Evolutionary conservation across 2,329 filamentous ascomycete genomes (phyloP), one percentile per base, ranked within the genome.

Genomic region (Fulvia fulva): DNA sequence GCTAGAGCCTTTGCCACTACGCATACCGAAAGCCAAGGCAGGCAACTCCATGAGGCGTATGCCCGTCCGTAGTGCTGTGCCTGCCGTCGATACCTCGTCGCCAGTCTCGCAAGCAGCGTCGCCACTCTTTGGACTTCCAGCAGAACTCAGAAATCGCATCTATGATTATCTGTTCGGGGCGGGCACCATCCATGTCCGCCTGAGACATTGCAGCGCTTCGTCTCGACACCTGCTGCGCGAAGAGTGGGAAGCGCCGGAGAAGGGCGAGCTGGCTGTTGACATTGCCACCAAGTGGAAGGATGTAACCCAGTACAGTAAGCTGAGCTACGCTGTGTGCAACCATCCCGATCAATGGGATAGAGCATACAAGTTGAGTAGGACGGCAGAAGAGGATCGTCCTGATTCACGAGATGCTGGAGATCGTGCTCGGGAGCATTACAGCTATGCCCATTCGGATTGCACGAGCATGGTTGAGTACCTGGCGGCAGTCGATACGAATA

Each of bases 141-240:
- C 51, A 23, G 51, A 53, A 21, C n/a, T 53, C 2, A 14, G 51
- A 12, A 16, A 26, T n/a, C 21, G 25, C 1, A 53, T 53, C 19
- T 53, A 53, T 41, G 51, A 53, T 11, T 28, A 53, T 11, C 37
- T 45, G 3, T n/a, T 53, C 16, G 51, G 51, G 22, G 19, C 37
- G 2, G 51, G 51, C 21, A 30, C 32, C 2, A 28, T 53, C 21
- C 51, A 53, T 19, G 37, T 53, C 3, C 16, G 25, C 19, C 3
- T 45, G 5, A 41, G 51, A 21, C 23, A 21, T 6, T 53, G 51
- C 37, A 45, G 14, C 8, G 14, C 37, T 19, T 41, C 37, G 2
- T 5, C 14, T 19, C 16, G n/a, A n/a, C 37, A n/a, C 8, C 25
- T 51, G 23, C 26, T 21, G 7, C n/a, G 22, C 19, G 26, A 22